Conservation (phyloP, 2,329 filamentous ascomycete genomes). For the Phyllosticta citriasiana region DNA sequence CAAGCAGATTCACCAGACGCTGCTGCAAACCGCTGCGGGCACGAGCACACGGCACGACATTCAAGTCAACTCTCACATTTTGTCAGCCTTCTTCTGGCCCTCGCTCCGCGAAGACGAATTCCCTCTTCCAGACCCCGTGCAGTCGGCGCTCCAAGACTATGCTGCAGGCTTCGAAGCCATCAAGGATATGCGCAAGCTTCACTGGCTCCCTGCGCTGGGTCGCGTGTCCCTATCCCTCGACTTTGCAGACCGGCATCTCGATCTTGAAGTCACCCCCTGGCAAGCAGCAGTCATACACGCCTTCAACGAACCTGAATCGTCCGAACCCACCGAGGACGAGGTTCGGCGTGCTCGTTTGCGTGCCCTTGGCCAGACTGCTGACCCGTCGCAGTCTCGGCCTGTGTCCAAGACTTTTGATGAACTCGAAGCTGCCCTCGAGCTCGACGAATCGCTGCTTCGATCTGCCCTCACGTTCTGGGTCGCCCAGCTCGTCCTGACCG, state of each 20-base stretch:
- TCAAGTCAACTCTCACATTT: constrained; percentile 67
- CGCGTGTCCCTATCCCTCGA: constrained; percentile 72
- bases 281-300: constrained; percentile 81
- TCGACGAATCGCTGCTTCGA: constrained; percentile 63
- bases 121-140: constrained; percentile 49
- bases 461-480: constrained; percentile 63
- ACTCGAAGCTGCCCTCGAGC: constrained; percentile 49
- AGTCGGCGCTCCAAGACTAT: constrained; percentile 57
- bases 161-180: constrained; percentile 65
- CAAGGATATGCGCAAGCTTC: constrained; percentile 76
- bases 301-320: constrained; percentile 47
- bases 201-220: constrained; percentile 77
- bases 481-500: constrained; percentile 52
- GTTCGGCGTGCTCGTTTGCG: constrained; percentile 14
- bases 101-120: constrained; percentile 62
- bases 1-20: constrained; percentile 39
- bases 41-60: constrained; percentile 13
- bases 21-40: not conserved
- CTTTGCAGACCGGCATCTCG: constrained; percentile 67
- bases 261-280: constrained; percentile 67
- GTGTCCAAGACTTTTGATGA: constrained; percentile 33
- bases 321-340: not conserved
- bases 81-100: constrained; percentile 93
- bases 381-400: not conserved
- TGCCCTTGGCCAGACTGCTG: constrained; percentile 22